Conservation (phyloP, 495 filamentous ascomycete species). For the Lophiostoma macrostomum region DNA sequence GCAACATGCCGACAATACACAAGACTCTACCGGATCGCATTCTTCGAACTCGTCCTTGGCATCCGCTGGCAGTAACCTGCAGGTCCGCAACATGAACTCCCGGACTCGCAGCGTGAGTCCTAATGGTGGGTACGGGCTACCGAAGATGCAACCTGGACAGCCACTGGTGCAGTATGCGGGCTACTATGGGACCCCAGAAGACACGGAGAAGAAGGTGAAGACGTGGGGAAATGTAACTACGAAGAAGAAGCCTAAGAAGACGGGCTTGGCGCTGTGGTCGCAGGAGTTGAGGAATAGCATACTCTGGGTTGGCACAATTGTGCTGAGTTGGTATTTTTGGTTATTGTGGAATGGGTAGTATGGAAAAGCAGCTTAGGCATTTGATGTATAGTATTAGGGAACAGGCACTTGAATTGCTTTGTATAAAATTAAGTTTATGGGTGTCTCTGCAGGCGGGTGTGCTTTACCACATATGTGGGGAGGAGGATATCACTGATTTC, state of each 20-base stretch:
- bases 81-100: constrained; percentile 22
- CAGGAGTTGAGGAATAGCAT: constrained; percentile 35
- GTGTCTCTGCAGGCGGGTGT: no score
- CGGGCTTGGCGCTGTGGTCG: constrained; percentile 19
- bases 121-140: constrained; percentile 29
- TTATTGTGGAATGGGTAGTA: constrained; percentile 35
- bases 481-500: no score
- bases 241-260: constrained; percentile 28
- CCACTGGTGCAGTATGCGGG: constrained; percentile 34
- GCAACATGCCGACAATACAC: neutral
- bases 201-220: constrained; percentile 4
- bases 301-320: constrained; percentile 30
- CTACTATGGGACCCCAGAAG: constrained; percentile 23
- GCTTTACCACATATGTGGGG: no score
- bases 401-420: neutral
- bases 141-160: constrained; percentile 18
- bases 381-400: neutral
- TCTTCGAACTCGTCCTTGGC: constrained; percentile 31
- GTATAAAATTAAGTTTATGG: no score
- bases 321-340: constrained; percentile 38
- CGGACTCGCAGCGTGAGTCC: constrained; percentile 31
- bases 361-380: neutral
- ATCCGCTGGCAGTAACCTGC: constrained; percentile 22
- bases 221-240: constrained; percentile 15
- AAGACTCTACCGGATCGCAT: neutral